Percentiles rank a stretch among this genome's conserved stretches.
Conservation (phyloP, 2,329 filamentous ascomycete genomes). For the Trichoderma breve region DNA sequence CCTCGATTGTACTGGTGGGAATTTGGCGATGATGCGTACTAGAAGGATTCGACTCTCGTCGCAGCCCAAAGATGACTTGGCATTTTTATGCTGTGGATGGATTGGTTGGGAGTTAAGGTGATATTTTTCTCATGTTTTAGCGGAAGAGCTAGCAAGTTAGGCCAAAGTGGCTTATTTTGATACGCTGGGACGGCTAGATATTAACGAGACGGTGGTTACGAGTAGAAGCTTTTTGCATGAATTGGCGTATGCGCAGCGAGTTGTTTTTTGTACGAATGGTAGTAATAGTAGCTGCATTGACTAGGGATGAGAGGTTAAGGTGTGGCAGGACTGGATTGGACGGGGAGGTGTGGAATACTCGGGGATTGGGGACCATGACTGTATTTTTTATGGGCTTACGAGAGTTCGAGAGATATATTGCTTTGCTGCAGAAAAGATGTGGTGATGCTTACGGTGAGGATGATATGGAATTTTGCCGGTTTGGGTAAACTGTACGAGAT, state of each 20-base stretch:
- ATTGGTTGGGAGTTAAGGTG: background rate
- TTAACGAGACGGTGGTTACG: background rate
- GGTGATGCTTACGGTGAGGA: background rate
- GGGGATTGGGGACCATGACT: background rate
- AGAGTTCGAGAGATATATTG: background rate
- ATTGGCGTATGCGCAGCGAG: background rate
- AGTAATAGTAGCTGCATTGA: background rate
- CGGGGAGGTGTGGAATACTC: background rate
- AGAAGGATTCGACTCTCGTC: background rate
- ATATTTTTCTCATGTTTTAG: background rate
- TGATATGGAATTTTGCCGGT: background rate
- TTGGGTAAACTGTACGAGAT: background rate
- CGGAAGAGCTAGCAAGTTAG: background rate
- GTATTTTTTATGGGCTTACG: background rate
- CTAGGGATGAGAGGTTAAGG: background rate
- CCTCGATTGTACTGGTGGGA: background rate
- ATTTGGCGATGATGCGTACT: background rate
- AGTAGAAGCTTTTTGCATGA: background rate
- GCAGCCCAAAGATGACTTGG: background rate
- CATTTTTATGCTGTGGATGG: background rate
- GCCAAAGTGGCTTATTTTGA: background rate
- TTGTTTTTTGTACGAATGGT: background rate
- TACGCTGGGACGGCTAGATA: background rate
- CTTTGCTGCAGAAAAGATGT: background rate
- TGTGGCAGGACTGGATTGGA: constrained; percentile 10